These are phyloP conservation scores for Colletotrichum chlorophyti DNA, from an alignment of 2,329 filamentous ascomycete species.

Conservation along the genomic window DNA sequence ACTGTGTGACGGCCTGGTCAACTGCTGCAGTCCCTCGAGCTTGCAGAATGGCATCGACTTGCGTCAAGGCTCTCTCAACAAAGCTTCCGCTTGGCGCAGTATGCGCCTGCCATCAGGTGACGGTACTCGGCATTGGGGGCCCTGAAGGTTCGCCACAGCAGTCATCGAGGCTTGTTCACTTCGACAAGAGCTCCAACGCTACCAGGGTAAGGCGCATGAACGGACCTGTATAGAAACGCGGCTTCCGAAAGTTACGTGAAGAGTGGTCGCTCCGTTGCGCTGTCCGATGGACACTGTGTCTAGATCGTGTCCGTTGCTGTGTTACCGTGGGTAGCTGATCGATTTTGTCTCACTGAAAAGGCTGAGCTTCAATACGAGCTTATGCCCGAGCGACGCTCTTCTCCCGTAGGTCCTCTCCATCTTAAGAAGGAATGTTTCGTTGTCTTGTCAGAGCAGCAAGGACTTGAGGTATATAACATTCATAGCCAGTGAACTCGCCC, in stretches of 20 bases:
- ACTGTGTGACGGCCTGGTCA: conserved; percentile 13
- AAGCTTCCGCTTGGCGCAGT: neutral
- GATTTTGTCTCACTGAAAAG: neutral
- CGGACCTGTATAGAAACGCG: neutral
- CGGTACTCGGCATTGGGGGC: neutral
- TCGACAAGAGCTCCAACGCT: conserved; percentile 7
- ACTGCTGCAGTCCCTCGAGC: neutral
- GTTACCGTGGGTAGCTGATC: neutral
- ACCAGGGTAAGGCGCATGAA: conserved; percentile 7
- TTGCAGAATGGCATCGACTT: neutral
- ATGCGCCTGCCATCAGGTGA: neutral
- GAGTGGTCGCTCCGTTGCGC: conserved; percentile 1
- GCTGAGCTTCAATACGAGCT: no score
- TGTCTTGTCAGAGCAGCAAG: no score
- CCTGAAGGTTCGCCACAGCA: neutral
- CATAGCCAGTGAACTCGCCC: no score
- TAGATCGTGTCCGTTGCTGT: neutral
- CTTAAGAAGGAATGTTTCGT: no score
- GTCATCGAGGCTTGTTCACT: neutral
- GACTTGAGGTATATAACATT: no score
- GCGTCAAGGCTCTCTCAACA: neutral
- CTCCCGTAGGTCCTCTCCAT: no score
- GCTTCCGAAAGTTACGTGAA: conserved; percentile 19
- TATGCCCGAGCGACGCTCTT: no score
- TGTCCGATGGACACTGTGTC: neutral